Evolutionary conservation across 192 early-diverging fungal genomes (phyloP), one percentile per base, ranked within the genome.

Genomic region (Podila horticola): DNA sequence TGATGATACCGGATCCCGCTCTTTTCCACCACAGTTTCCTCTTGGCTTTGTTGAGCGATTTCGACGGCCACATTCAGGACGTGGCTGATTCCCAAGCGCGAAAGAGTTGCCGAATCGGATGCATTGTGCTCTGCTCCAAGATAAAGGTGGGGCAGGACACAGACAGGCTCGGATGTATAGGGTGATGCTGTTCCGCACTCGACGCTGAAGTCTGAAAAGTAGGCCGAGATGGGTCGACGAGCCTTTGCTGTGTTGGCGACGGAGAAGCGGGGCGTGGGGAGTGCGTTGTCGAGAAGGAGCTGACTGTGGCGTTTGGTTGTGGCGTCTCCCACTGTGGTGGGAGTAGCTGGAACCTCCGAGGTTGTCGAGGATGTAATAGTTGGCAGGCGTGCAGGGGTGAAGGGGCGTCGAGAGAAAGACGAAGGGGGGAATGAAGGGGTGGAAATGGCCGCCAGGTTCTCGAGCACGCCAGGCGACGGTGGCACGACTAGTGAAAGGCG

Each of bases 61-160:
- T 95, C 94, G 7, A 87, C 83, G 8, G 93, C 94, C 26, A 94
- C 92, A 75, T 95, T 95, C 49, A 95, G 49, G 33, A 95, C 88
- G 51, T 72, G 87, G 9, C 84, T 84, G 66, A 95, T 88, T 31
- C 82, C 76, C 22, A 91, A 75, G 11, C 84, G 63, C 19, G 79
- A 71, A 0, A 95, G 72, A 9, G 86, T 70, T 24, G 49, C 19
- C 22, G 83, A n/a, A 72, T 94, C 86, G 20, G 83, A 74, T 24
- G 92, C 91, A 74, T 91, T 92, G 49, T 86, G 73, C 67, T 90
- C 87, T 52, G 84, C 86, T 10, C 94, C 93, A 10, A 95, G 84
- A 58, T 92, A 94, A 0, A 95, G 84, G 55, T 87, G 69, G 48
- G 88, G 88, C 52, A 95, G 70, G 29, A 95, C 90, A n/a, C 72